Percentiles rank a stretch among this genome's conserved stretches.
Evolutionary conservation across 2,329 filamentous ascomycete species (phyloP).

Genomic region (Beauveria australis): DNA sequence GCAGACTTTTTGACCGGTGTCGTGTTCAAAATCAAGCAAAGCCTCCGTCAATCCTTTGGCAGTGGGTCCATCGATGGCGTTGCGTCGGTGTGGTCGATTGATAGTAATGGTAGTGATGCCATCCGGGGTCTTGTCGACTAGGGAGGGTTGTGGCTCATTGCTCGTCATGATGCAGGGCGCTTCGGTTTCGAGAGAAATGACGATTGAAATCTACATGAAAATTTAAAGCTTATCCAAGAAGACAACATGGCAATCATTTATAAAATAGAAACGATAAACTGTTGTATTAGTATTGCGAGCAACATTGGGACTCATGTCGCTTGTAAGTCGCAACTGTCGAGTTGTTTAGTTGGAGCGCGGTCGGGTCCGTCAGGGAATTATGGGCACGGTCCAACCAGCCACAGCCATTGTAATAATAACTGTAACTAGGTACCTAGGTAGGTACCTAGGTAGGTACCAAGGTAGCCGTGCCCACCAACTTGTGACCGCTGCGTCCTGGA

Average conservation of each 20-base stretch:
- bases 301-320: neutral
- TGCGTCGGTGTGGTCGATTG: conserved; percentile 38
- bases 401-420: neutral
- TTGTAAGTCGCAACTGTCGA: neutral
- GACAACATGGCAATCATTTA: neutral
- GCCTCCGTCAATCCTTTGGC: conserved; percentile 37
- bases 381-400: neutral
- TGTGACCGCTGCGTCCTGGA: too few relatives aligned
- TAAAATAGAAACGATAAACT: neutral
- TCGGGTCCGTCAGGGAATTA: neutral
- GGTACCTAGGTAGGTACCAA: too few relatives aligned
- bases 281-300: neutral
- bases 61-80: conserved; percentile 42
- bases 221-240: neutral
- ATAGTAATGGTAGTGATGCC: conserved; percentile 48
- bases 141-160: neutral
- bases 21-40: conserved; percentile 40
- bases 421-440: too few relatives aligned
- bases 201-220: neutral
- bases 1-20: conserved; percentile 41
- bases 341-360: too few relatives aligned
- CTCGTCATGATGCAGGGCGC: neutral
- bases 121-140: conserved; percentile 12
- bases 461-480: too few relatives aligned
- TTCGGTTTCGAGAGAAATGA: neutral